phyloP scores from a whole-genome alignment of 768 basidiomycete species.

The Lentinula lateritia region DNA sequence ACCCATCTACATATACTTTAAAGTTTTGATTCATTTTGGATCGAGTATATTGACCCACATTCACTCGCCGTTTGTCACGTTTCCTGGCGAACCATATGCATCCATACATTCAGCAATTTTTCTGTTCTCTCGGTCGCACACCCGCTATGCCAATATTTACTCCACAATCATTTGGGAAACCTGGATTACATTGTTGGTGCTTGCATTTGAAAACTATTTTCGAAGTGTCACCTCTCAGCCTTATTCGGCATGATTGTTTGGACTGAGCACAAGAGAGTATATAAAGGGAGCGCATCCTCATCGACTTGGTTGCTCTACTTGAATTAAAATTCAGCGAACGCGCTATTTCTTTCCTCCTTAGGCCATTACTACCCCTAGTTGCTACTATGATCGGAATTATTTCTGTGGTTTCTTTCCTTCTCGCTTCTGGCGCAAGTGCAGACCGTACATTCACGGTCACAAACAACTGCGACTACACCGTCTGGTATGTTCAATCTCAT shows the following conservation, averaged over 20 bases:
- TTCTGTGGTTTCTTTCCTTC: not conserved
- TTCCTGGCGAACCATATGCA: not conserved
- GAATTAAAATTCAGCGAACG: not conserved
- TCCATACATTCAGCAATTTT: not conserved
- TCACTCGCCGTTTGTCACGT: not conserved
- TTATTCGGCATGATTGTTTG: not conserved
- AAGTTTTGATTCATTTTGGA: no score
- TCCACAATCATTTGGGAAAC: slow-evolving; percentile 1
- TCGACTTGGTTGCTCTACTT: not conserved
- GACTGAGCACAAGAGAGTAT: not conserved
- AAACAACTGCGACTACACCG: slow-evolving; percentile 35
- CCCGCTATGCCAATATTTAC: not conserved
- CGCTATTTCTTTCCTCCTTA: not conserved
- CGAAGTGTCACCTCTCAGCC: not conserved
- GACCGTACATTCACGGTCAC: slow-evolving; percentile 7
- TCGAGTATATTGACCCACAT: not conserved
- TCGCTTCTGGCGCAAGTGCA: not conserved
- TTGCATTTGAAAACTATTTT: not conserved
- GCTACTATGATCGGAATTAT: not conserved
- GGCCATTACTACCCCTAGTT: not conserved
- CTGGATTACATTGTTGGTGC: not conserved
- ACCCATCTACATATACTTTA: no score
- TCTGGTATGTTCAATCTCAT: slow-evolving; percentile 30
- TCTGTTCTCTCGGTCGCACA: not conserved
- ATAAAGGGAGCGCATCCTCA: not conserved